Percentiles rank a stretch among this genome's conserved stretches.
These are phyloP conservation scores for Quercus agrifolia DNA, from an alignment of 306 rosid genomes.

Conservation along the genomic window DNA sequence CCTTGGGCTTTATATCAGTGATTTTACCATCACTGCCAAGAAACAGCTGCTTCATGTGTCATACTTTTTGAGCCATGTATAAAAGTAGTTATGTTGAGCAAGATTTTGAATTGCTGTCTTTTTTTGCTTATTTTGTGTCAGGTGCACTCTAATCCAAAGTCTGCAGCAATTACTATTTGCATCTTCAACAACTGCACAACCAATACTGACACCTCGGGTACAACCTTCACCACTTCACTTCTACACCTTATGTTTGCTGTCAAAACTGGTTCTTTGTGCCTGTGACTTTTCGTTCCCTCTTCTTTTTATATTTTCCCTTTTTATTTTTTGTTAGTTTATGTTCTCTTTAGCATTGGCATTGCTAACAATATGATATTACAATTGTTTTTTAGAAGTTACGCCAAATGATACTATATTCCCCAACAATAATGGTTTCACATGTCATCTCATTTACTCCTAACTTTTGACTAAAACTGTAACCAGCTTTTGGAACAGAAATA, in stretches of 20 bases:
- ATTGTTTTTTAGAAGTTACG: neutral
- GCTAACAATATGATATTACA: neutral
- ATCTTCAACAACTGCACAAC: slow-evolving; percentile 97
- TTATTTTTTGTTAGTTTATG: slow-evolving; percentile 3
- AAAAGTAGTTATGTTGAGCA: neutral
- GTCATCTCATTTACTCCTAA: neutral
- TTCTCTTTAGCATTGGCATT: neutral
- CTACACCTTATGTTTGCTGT: slow-evolving; percentile 18
- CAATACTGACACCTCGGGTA: slow-evolving; percentile 95
- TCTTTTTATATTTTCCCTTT: neutral
- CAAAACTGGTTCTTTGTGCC: neutral
- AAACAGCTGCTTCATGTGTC: neutral
- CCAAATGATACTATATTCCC: neutral
- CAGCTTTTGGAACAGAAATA: neutral
- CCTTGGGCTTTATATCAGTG: neutral
- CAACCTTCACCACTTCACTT: slow-evolving; percentile 9
- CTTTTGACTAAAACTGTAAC: neutral
- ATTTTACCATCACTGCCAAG: neutral
- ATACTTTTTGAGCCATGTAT: neutral
- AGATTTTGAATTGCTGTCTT: neutral
- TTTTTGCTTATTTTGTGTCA: slow-evolving; percentile 18
- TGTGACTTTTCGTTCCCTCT: neutral
- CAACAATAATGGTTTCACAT: neutral
- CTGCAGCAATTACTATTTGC: slow-evolving; percentile 91
- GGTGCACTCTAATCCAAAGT: slow-evolving; percentile 94